Evolutionary conservation across 257 asterid species (phyloP), one percentile per base, ranked within the genome.

Genomic region (Solanum chilense): DNA sequence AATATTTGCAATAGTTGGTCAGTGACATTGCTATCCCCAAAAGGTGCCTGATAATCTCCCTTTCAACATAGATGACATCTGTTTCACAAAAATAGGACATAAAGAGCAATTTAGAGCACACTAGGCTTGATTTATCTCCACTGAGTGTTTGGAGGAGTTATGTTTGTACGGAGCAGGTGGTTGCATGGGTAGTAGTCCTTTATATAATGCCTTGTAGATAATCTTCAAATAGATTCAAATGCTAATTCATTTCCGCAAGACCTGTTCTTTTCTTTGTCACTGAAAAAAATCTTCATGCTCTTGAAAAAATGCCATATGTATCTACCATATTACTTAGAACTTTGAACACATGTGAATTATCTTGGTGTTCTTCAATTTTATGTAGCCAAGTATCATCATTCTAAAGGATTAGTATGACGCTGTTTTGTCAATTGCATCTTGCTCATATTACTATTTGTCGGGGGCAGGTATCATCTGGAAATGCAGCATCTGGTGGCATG

Each of bases 391-490:
- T 45, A 44, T 77, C 14, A 10, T 78, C 64, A 78, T 78, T 27
- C 3, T 25, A 45, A 16, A 47, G 29, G 68, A 18, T 31, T 18
- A 47, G 68, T 31, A 45, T 47, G 68, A 49, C 15, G 6, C 18
- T 27, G 2, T 47, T 16, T 80, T 29, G 85, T 29, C 68, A 80
- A 14, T 47, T 80, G 85, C 66, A 80, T 29, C 85, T 80, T 80
- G 29, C 68, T 80, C 74, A 20, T 86, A 21, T 44, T 80, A 49
- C 75, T 45, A 39, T 45, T 86, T 85, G 64, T 75, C 60, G 87
- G 81, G 29, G 29, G 76, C 93, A 97, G 98, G 95, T 87, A 83
- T 92, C 98, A 87, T 89, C 98, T 39, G 97, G 96, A 85, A 93
- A 93, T 91, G 87, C 93, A 10, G 89, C 90, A 85, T 85, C 98